A percentile compares a stretch with the other conserved stretches of the same genome.
phyloP scores from a whole-genome alignment of 2,329 filamentous ascomycete genomes.

The Dactylellina drechsleri region DNA sequence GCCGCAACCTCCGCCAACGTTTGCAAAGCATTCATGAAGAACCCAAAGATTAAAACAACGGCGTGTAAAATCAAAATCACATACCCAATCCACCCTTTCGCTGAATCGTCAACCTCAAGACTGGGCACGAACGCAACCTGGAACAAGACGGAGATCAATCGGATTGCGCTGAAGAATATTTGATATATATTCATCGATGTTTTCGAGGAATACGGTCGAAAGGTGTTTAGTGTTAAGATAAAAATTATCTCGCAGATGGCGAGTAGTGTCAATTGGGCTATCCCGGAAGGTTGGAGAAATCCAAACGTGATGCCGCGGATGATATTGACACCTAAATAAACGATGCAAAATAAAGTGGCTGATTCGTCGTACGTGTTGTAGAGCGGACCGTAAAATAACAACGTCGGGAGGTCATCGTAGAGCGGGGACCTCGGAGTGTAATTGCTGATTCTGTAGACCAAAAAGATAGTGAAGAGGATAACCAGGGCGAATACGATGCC shows the following conservation, averaged over 20 bases:
- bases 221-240: slow-evolving; percentile 85
- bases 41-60: slow-evolving; percentile 85
- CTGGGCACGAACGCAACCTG: slow-evolving; percentile 87
- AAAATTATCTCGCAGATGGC: slow-evolving; percentile 94
- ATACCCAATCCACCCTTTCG: slow-evolving; percentile 96
- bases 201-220: slow-evolving; percentile 86
- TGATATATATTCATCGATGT: slow-evolving; percentile 99
- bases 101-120: slow-evolving; percentile 78
- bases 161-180: slow-evolving; percentile 79
- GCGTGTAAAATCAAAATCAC: slow-evolving; percentile 87
- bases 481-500: slow-evolving; percentile 71
- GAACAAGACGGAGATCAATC: slow-evolving; percentile 78
- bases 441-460: slow-evolving; percentile 76
- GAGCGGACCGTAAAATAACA: slow-evolving; percentile 87
- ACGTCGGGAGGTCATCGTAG: slow-evolving; percentile 90
- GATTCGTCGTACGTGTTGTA: slow-evolving; percentile 98
- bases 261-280: slow-evolving; percentile 89
- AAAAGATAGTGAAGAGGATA: slow-evolving; percentile 77
- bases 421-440: slow-evolving; percentile 63
- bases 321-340: slow-evolving; percentile 85
- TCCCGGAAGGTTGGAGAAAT: slow-evolving; percentile 89
- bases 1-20: slow-evolving; percentile 89
- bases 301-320: slow-evolving; percentile 90
- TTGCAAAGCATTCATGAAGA: slow-evolving; percentile 90
- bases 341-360: slow-evolving; percentile 86